Evolutionary conservation across 768 basidiomycete genomes (phyloP).

Genomic region (Rhodotorula graminis): DNA sequence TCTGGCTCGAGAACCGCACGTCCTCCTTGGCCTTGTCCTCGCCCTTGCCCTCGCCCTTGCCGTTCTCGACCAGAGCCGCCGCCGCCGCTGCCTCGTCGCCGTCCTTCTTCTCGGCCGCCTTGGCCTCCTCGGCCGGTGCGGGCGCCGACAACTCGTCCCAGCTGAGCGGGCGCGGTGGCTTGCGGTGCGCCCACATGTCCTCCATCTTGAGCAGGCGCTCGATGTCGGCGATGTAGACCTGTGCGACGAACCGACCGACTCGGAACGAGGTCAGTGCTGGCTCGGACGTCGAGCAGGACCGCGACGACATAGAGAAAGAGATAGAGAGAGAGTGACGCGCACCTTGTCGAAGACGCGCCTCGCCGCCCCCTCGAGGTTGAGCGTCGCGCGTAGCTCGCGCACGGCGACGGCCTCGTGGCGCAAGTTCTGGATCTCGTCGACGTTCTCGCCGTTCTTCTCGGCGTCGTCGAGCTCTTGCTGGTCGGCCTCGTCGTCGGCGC

Average conservation of each 20-base stretch:
- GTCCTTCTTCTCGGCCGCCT: slow-evolving; percentile 35
- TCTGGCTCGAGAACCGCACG: slow-evolving; percentile 70
- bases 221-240: slow-evolving; percentile 89
- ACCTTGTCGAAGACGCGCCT: slow-evolving; percentile 81
- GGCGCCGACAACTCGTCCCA: slow-evolving; percentile 65
- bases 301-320: too few species aligned
- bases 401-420: slow-evolving; percentile 87
- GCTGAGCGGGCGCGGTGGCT: slow-evolving; percentile 77
- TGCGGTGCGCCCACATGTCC: slow-evolving; percentile 92
- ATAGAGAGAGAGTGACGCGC: neutral
- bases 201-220: slow-evolving; percentile 81
- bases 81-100: neutral
- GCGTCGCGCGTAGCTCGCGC: slow-evolving; percentile 65
- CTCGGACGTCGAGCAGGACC: too few species aligned
- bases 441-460: slow-evolving; percentile 88
- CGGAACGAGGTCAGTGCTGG: neutral
- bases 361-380: slow-evolving; percentile 59
- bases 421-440: slow-evolving; percentile 80
- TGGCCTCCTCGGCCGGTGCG: slow-evolving; percentile 46
- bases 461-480: slow-evolving; percentile 81
- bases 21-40: slow-evolving; percentile 67
- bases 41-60: slow-evolving; percentile 48
- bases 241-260: neutral
- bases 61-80: neutral
- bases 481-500: slow-evolving; percentile 69